Evolutionary conservation across 805 yeast species (phyloP).

Genomic region (Zygotorulaspora danielsina): DNA sequence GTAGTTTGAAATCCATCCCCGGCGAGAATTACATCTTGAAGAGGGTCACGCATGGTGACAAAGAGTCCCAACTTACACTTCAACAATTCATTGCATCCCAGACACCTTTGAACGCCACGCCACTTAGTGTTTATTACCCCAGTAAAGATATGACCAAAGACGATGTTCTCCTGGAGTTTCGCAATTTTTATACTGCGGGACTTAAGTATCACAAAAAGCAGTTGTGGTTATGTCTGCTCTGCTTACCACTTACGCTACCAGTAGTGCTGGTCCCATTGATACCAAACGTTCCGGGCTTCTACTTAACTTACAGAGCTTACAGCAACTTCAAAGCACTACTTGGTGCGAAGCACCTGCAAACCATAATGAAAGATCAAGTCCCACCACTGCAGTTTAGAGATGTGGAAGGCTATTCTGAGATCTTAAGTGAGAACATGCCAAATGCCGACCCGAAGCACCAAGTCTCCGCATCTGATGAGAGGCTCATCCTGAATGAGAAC

Average conservation of each 20-base stretch:
- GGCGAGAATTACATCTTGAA: conserved; percentile 52
- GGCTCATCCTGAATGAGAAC: conserved; percentile 43
- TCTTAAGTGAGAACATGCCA: conserved; percentile 17
- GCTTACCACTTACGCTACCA: conserved; percentile 76
- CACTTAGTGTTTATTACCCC: conserved; percentile 53
- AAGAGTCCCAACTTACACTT: conserved; percentile 17
- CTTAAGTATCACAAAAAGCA: conserved; percentile 51
- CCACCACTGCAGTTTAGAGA: conserved; percentile 35
- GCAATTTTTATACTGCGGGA: conserved; percentile 42
- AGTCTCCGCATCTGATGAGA: conserved; percentile 28
- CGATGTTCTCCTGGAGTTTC: conserved; percentile 39
- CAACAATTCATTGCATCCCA: conserved; percentile 16
- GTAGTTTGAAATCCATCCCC: conserved; percentile 71
- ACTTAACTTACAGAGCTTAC: conserved; percentile 72
- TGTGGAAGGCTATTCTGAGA: conserved; percentile 32
- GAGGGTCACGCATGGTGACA: conserved; percentile 17
- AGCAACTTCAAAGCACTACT: conserved; percentile 75
- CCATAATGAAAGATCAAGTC: conserved; percentile 46
- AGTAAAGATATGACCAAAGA: conserved; percentile 31
- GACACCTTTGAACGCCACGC: conserved; percentile 19
- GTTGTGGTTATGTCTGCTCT: conserved; percentile 49
- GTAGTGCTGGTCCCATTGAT: conserved; percentile 75
- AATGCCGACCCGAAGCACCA: conserved; percentile 9
- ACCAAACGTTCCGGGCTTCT: conserved; percentile 91
- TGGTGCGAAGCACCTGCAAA: conserved; percentile 67